A percentile compares a stretch with the other conserved stretches of the same genome.
phyloP scores from a whole-genome alignment of 345 rosid genomes.

The Ricinus communis region DNA sequence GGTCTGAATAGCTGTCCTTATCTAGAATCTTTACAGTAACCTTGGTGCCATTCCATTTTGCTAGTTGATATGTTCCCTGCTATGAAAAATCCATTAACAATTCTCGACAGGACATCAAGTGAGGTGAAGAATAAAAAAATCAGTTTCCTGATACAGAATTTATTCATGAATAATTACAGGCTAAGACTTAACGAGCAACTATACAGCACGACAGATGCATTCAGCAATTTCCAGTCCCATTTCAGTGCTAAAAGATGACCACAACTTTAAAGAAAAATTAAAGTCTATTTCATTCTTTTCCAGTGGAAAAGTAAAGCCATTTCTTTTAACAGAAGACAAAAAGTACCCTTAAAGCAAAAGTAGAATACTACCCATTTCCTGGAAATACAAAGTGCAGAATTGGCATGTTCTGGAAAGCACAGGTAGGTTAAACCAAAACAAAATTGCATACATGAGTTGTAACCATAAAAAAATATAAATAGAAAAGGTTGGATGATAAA shows the following conservation, averaged over 20 bases:
- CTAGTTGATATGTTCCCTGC: conserved; percentile 94
- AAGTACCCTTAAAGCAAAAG: neutral
- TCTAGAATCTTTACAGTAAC: conserved; percentile 90
- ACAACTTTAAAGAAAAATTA: neutral
- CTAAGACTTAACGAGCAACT: neutral
- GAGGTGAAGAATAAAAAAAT: neutral
- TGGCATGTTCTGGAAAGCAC: neutral
- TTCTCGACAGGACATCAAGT: neutral
- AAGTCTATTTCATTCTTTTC: neutral
- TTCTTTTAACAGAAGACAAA: neutral
- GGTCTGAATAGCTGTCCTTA: conserved; percentile 63
- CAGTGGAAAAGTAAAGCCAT: neutral
- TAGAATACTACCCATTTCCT: neutral
- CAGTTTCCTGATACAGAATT: neutral
- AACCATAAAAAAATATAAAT: neutral
- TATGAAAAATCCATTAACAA: conserved; percentile 5
- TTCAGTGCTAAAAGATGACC: neutral
- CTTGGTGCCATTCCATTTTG: conserved; percentile 97
- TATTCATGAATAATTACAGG: neutral
- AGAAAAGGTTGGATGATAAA: neutral
- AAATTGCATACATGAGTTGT: neutral
- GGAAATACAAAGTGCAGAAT: neutral
- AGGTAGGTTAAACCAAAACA: neutral
- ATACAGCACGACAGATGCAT: neutral
- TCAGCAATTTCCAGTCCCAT: neutral